A percentile compares a stretch with the other conserved stretches of the same genome.
phyloP scores from a whole-genome alignment of 345 rosid species.

The Crucihimalaya himalaica region DNA sequence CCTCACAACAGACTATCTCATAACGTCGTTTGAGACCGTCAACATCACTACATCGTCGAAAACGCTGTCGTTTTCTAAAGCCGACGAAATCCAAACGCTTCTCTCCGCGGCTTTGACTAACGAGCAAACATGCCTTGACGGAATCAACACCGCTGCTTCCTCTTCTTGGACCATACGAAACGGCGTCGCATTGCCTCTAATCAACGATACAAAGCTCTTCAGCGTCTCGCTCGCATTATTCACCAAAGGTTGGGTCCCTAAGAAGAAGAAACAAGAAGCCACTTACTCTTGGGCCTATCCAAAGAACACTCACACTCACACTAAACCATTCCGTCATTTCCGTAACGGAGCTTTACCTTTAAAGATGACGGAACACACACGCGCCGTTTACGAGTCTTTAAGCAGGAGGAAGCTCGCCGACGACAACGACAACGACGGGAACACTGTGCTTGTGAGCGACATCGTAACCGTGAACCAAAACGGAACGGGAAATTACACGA shows the following conservation, averaged over 20 bases:
- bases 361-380: slow-evolving; percentile 56
- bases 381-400: slow-evolving; percentile 55
- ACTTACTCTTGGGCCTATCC: slow-evolving; percentile 32
- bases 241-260: slow-evolving; percentile 77
- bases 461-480: slow-evolving; percentile 68
- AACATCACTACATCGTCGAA: slow-evolving; percentile 36
- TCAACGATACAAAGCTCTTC: slow-evolving; percentile 72
- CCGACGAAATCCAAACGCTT: slow-evolving; percentile 71
- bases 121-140: slow-evolving; percentile 74
- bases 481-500: slow-evolving; percentile 74
- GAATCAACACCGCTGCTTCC: slow-evolving; percentile 52
- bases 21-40: slow-evolving; percentile 49
- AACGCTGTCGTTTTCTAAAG: slow-evolving; percentile 45
- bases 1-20: slow-evolving; percentile 60
- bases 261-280: slow-evolving; percentile 4
- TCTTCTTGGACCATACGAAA: slow-evolving; percentile 54
- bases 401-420: slow-evolving; percentile 57
- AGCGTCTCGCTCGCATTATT: slow-evolving; percentile 76
- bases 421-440: slow-evolving; percentile 21
- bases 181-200: slow-evolving; percentile 54
- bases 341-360: slow-evolving; percentile 56
- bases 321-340: slow-evolving; percentile 42
- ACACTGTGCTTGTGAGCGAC: slow-evolving; percentile 49
- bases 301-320: slow-evolving; percentile 24
- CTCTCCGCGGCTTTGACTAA: slow-evolving; percentile 81